Evolutionary conservation across 306 rosid genomes (phyloP), one percentile per base, ranked within the genome.

Genomic region (Leucaena leucocephala): DNA sequence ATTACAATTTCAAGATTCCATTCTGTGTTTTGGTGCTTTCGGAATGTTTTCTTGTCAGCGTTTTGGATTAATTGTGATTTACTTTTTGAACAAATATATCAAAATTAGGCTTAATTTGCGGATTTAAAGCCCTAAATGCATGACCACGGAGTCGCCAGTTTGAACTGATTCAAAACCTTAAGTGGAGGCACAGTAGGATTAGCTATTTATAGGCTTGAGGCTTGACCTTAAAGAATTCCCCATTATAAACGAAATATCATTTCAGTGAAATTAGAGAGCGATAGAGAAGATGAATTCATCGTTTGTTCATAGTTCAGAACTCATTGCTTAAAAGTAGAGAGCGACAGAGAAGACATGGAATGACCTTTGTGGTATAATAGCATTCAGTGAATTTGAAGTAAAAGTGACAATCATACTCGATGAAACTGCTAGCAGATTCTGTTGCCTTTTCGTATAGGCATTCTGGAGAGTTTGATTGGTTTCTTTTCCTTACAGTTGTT

Each of bases 101-200:
- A 36, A 34, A 61, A 21, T 38, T n/a, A 46, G 48, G 50, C 78
- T 78, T 45, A 38, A 57, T n/a, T 82, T 68, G 46, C 71, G 71
- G 38, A 52, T 68, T 80, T 43, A 58, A 50, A 82, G 65, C 48
- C 76, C 82, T 72, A 62, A 72, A 19, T 58, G 35, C 10, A 43
- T 3, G 69, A 66, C 7, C 54, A 74, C 49, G 33, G 74, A 46
- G 76, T 27, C 68, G 13, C 7, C 8, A 27, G 35, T 78, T 72
- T 36, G 21, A 77, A 9, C 43, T 11, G 4, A 34, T 58, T 57
- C 38, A 10, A 21, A 74, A 21, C 72, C 45, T 52, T 5, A 34
- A 71, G 63, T 8, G 76, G 45, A 48, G 45, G 33, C 38, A 49
- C 33, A 49, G 54, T 48, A 14, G 12, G 33, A 34, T 34, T 33